Base-by-base conservation (phyloP, 2,329 filamentous ascomycete species). In the Pestalotiopsis sp. region DNA sequence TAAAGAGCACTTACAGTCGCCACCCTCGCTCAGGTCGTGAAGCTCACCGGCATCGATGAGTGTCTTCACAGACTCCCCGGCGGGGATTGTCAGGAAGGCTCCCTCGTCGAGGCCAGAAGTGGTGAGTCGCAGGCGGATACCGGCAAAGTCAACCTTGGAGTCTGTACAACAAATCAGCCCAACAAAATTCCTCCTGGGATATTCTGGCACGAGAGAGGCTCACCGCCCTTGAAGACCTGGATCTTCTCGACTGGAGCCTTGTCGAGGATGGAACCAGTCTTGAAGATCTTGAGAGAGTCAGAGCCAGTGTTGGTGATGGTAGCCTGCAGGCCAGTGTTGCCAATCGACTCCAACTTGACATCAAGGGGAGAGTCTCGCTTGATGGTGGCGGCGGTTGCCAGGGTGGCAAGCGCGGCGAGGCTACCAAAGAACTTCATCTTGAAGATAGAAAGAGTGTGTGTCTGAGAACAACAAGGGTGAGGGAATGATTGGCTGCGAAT, bases 21-120 rank as follows among this genome's bases (percentile, higher is more conserved):
- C 90, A 64, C 86, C 85, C 6, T 77, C 70, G 61, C 79, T 80
- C 64, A 85, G 81, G 71, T 88, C 84, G 76, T 90, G 87, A 2
- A 86, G 82, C 75, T 87, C 81, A 41, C 86, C 87, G 39, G 87
- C 81, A 72, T 90, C 86, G 68, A 89, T 87, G 56, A 81, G 83
- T 39, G 85, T 79, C 72, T 85, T 82, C 70, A 89, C 80, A 9
- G 85, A 84, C 76, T 87, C 77, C 63, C 83, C 83, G 4, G 83
- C 79, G 4, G 77, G 78, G 66, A 90, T 82, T 45, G 79, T 78
- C 72, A 85, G 77, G 77, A 90, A 90, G 64, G 85, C 82, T 3
- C 83, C 81, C 38, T 84, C 81, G 20, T 74, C 78, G 27, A 89
- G 81, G 56, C 79, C 78, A 2, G 75, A 74, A 17, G 83, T 84